Conservation (phyloP, 1,284 basidiomycete genomes). For the Flammula alnicola region DNA sequence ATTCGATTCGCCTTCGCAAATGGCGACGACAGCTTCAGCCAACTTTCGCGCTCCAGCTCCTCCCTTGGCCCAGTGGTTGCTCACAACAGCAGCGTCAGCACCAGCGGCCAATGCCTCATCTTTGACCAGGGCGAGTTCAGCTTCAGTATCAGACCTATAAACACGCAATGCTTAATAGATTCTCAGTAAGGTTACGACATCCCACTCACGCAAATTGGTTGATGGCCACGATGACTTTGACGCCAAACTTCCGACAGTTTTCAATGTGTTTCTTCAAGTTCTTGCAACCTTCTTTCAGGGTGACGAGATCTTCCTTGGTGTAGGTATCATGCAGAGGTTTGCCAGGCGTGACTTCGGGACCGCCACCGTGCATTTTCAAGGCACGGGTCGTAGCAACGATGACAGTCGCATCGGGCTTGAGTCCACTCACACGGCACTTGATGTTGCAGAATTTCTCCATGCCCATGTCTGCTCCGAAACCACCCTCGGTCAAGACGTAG, state of each 20-base stretch:
- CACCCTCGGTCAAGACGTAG: constrained; percentile 98
- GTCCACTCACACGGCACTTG: constrained; percentile 94
- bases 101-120: constrained; percentile 84
- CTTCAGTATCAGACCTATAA: constrained; percentile 83
- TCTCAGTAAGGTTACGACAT: constrained; percentile 1
- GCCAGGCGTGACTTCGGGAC: constrained; percentile 95
- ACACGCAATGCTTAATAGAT: constrained; percentile 14
- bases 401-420: constrained; percentile 92
- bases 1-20: constrained; percentile 81
- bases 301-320: constrained; percentile 91
- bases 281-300: constrained; percentile 90
- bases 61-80: constrained; percentile 96
- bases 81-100: constrained; percentile 94
- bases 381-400: constrained; percentile 98
- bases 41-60: constrained; percentile 87
- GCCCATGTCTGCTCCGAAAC: constrained; percentile 99
- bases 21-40: constrained; percentile 85
- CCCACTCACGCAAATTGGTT: constrained; percentile 89
- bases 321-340: constrained; percentile 95
- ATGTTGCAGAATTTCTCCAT: constrained; percentile 99
- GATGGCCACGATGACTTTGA: constrained; percentile 96
- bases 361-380: constrained; percentile 99
- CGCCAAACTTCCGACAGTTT: constrained; percentile 94
- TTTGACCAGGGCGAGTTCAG: constrained; percentile 88
- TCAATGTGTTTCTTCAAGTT: constrained; percentile 95